Evolutionary conservation across 768 basidiomycete genomes (phyloP), one percentile per base, ranked within the genome.

Genomic region (Auriscalpium vulgare): DNA sequence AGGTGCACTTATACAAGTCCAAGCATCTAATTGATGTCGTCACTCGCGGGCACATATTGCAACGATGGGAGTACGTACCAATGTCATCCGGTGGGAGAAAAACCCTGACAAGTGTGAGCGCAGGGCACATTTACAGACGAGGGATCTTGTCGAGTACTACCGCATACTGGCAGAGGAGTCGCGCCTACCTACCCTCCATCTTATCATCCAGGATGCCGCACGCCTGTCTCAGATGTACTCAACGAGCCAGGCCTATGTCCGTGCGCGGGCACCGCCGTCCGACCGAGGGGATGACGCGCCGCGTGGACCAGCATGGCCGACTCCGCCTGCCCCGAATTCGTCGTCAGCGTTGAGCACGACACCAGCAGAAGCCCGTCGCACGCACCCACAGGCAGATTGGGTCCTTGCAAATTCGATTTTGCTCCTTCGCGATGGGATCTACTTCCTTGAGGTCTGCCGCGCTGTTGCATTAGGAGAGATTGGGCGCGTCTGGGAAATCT

Each of bases 61-160:
- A 60, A 37, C 59, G 61, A 35, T 67, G 66, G 63, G 53, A 63
- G 66, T 67, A 56, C 51, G 60, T 53, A 44, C 38, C 44, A 21
- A 21, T 21, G 21, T 3, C 21, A 21, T 21, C 21, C 21, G 21
- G 21, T 1, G 21, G 21, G 21, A 21, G 21, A 21, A 21, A 21
- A 21, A 21, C 21, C 40, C 40, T 43, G 40, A 43, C 40, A 11
- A n/a, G 40, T 4, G 40, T n/a, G 10, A 11, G 40, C 11, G 40
- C 40, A 43, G 40, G n/a, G 40, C n/a, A 43, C 40, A 43, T n/a
- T n/a, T 43, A n/a, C 11, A n/a, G n/a, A 43, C 40, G 4, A n/a
- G n/a, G 2, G 40, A 43, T 43, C 40, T 43, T n/a, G 40, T 43
- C n/a, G 11, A 43, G 40, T 43, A 43, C 40, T 43, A 11, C n/a